Evolutionary conservation across 2,329 filamentous ascomycete genomes (phyloP).

Genomic region (Cordyceps cicadae): DNA sequence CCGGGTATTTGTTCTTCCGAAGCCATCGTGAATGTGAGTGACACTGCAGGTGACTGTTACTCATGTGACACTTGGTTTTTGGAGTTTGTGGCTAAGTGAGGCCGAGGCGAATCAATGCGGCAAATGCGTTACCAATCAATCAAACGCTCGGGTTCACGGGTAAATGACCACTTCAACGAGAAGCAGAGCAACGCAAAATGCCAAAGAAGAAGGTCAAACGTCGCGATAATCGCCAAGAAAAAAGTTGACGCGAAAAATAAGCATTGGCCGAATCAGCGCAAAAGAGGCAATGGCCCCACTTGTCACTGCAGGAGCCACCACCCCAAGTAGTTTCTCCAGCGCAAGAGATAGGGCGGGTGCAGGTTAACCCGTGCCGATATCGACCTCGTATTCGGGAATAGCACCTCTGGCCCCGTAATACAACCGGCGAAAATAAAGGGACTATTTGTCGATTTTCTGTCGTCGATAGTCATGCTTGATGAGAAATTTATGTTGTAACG

Average conservation of each 20-base stretch:
- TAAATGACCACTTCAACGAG: neutral
- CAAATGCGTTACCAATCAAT: neutral
- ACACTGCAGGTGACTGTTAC: neutral
- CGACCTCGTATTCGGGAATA: neutral
- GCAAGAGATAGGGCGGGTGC: neutral
- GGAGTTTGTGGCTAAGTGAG: neutral
- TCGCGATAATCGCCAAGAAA: neutral
- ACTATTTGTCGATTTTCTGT: too few species aligned
- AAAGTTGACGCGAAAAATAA: neutral
- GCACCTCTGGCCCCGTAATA: too few species aligned
- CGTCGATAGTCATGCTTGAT: too few species aligned
- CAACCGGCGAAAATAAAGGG: too few species aligned
- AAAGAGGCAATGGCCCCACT: conserved; percentile 2
- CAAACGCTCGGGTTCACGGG: neutral
- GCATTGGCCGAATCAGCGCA: neutral
- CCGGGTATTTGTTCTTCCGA: conserved; percentile 12
- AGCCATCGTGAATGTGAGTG: conserved; percentile 13
- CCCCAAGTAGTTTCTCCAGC: neutral
- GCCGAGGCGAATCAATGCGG: neutral
- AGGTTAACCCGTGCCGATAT: conserved; percentile 5
- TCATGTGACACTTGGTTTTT: neutral
- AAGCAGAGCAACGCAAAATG: neutral
- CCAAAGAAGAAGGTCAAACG: neutral
- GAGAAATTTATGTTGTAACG: too few species aligned
- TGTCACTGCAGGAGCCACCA: neutral